phyloP scores from a whole-genome alignment of 2,329 filamentous ascomycete species.

The Cordyceps militaris region DNA sequence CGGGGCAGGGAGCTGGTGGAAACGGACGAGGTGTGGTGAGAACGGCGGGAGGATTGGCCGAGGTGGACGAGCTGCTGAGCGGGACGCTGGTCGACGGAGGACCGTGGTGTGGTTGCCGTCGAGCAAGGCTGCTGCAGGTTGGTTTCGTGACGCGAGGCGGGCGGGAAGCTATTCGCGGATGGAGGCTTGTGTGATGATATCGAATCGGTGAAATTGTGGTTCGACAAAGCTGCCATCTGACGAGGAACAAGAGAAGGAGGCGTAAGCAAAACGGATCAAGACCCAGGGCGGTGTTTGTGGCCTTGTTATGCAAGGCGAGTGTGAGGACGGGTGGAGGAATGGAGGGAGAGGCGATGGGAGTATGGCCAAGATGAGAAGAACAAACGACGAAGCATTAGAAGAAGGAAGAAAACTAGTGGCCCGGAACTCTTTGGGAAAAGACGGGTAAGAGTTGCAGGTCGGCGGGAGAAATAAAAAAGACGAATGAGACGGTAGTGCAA shows the following conservation, averaged over 20 bases:
- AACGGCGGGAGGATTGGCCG: slow-evolving; percentile 13
- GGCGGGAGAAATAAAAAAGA: slow-evolving; percentile 6
- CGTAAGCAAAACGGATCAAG: slow-evolving; percentile 17
- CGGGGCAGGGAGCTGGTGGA: slow-evolving; percentile 25
- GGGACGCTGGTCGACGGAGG: slow-evolving; percentile 21
- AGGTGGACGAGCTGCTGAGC: slow-evolving; percentile 15
- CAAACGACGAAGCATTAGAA: slow-evolving; percentile 1
- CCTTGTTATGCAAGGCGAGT: neutral
- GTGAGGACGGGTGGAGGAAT: neutral
- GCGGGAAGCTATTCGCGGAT: slow-evolving; percentile 19
- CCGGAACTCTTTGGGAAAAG: neutral
- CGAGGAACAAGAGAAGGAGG: slow-evolving; percentile 24
- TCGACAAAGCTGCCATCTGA: slow-evolving; percentile 42
- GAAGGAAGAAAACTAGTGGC: slow-evolving; percentile 3
- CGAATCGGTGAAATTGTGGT: slow-evolving; percentile 24
- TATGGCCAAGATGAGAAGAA: slow-evolving; percentile 2
- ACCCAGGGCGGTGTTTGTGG: neutral
- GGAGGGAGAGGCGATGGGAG: neutral
- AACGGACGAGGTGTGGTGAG: slow-evolving; percentile 18
- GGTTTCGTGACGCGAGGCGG: neutral
- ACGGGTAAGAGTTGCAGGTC: slow-evolving; percentile 4
- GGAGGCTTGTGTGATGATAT: slow-evolving; percentile 18
- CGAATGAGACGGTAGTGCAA: slow-evolving; percentile 11
- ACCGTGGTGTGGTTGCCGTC: slow-evolving; percentile 21
- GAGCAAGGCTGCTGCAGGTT: slow-evolving; percentile 8